Evolutionary conservation across 805 yeast genomes (phyloP).

Genomic region (Maudiozyma bulderi): DNA sequence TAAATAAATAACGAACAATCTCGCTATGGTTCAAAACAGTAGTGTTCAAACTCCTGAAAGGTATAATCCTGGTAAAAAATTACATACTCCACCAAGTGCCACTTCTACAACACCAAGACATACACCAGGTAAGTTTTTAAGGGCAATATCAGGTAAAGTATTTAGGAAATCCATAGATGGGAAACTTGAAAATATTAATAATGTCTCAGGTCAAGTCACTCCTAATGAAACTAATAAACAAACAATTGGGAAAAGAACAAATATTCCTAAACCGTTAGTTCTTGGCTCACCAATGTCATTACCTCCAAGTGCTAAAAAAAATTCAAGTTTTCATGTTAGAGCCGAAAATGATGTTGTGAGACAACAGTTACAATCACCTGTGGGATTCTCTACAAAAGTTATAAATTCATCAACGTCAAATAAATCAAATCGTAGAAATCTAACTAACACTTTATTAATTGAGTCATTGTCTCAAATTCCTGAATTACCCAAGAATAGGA

Average conservation of each 20-base stretch:
- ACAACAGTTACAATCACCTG: background rate
- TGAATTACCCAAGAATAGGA: background rate
- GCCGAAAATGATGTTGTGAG: background rate
- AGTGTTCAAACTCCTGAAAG: constrained; percentile 13
- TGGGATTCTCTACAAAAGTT: background rate
- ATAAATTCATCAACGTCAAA: background rate
- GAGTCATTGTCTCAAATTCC: constrained; percentile 1
- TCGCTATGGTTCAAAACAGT: background rate
- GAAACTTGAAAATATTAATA: constrained; percentile 4
- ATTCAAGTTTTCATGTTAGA: background rate
- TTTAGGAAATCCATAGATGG: constrained; percentile 15
- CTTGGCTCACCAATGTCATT: constrained; percentile 17
- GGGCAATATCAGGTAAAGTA: constrained; percentile 20
- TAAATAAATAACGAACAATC: background rate
- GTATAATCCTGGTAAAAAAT: constrained; percentile 8
- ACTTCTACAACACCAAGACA: constrained; percentile 13
- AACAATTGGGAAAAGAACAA: constrained; percentile 10
- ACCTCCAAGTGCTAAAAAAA: constrained; percentile 16
- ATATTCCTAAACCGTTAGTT: constrained; percentile 18
- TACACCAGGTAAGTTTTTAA: constrained; percentile 16
- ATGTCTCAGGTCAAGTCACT: constrained; percentile 3
- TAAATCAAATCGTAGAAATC: constrained; percentile 2
- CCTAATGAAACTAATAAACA: constrained; percentile 3
- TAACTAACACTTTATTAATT: constrained; percentile 2
- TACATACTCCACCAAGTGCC: constrained; percentile 29